phyloP scores from a whole-genome alignment of 2,329 filamentous ascomycete species.

The Mollisiaceae sp. region DNA sequence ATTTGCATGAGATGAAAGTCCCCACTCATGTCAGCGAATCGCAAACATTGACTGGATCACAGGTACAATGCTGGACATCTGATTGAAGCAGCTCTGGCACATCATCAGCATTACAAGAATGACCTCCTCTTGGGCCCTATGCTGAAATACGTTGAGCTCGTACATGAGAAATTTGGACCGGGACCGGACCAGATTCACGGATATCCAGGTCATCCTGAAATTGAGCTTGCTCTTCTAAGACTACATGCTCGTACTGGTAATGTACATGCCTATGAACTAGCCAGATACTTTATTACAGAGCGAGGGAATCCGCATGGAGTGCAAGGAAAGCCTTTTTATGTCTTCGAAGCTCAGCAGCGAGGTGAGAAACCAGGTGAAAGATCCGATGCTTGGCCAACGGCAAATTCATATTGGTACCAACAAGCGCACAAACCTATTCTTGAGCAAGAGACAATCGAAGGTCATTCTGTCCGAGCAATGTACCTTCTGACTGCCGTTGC shows the following conservation, averaged over 20 bases:
- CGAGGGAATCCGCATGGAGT: slow-evolving; percentile 57
- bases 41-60: neutral
- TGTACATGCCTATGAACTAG: slow-evolving; percentile 50
- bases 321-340: slow-evolving; percentile 57
- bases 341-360: slow-evolving; percentile 56
- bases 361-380: slow-evolving; percentile 54
- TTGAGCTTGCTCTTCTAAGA: slow-evolving; percentile 55
- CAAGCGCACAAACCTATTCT: slow-evolving; percentile 61
- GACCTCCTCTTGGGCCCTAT: slow-evolving; percentile 57
- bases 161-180: slow-evolving; percentile 57
- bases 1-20: slow-evolving; percentile 64
- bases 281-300: slow-evolving; percentile 62
- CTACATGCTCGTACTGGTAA: slow-evolving; percentile 49
- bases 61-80: slow-evolving; percentile 66
- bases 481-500: slow-evolving; percentile 64
- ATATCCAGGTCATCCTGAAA: slow-evolving; percentile 65
- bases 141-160: slow-evolving; percentile 57
- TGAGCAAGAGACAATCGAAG: slow-evolving; percentile 59
- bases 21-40: neutral
- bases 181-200: slow-evolving; percentile 56
- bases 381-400: slow-evolving; percentile 53
- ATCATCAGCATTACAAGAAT: slow-evolving; percentile 56
- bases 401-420: slow-evolving; percentile 53
- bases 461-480: slow-evolving; percentile 63
- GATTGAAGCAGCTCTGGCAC: slow-evolving; percentile 63